A percentile compares a stretch with the other conserved stretches of the same genome.
phyloP scores from a whole-genome alignment of 169 alveolate species.

The Plasmodium inui region DNA sequence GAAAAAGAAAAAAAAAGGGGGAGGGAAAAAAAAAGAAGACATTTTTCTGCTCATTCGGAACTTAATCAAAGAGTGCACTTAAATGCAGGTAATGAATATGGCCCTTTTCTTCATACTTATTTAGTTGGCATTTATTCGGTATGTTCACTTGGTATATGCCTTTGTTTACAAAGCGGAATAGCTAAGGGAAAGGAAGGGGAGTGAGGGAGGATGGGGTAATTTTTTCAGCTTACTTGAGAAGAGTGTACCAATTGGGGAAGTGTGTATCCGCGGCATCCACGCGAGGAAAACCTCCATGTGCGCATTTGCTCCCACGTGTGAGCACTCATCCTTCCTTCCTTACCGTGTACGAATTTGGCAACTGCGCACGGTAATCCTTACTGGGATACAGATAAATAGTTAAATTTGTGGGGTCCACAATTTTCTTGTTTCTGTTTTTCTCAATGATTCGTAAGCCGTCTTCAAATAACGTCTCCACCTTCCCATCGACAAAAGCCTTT shows the following conservation, averaged over 20 bases:
- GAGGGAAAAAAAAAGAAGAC: background rate
- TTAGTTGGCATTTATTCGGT: slow-evolving; percentile 66
- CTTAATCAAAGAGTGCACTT: background rate
- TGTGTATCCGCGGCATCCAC: background rate
- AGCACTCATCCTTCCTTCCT: background rate
- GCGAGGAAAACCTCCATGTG: background rate
- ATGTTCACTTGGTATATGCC: slow-evolving; percentile 75
- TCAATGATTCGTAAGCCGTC: slow-evolving; percentile 75
- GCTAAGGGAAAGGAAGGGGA: slow-evolving; percentile 33
- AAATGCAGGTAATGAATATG: background rate
- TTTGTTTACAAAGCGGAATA: slow-evolving; percentile 63
- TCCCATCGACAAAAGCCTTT: slow-evolving; percentile 75
- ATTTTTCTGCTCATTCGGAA: background rate
- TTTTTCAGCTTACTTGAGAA: background rate
- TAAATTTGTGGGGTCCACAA: slow-evolving; percentile 49
- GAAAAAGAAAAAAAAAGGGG: background rate
- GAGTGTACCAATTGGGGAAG: background rate
- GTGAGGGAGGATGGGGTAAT: background rate
- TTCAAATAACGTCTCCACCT: slow-evolving; percentile 75
- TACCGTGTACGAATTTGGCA: slow-evolving; percentile 75
- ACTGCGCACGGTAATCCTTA: slow-evolving; percentile 54
- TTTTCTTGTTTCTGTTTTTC: slow-evolving; percentile 73
- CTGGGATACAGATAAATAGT: slow-evolving; percentile 65
- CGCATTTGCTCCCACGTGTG: background rate
- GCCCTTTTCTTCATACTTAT: slow-evolving; percentile 31